A percentile compares a stretch with the other conserved stretches of the same genome.
phyloP scores from a whole-genome alignment of 306 rosid genomes.

The Adenanthera pavonina region DNA sequence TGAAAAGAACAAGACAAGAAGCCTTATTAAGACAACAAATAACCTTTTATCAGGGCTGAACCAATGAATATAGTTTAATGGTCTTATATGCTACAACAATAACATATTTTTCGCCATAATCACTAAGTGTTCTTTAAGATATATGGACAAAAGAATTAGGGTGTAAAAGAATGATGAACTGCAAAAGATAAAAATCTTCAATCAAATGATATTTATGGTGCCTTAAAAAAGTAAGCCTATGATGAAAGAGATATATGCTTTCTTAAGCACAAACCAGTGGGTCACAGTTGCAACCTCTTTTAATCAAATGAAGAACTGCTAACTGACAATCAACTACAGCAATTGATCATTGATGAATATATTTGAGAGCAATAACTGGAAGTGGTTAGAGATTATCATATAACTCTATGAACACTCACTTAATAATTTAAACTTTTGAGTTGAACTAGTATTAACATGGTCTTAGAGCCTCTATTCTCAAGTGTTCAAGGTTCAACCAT shows the following conservation, averaged over 20 bases:
- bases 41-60: not conserved
- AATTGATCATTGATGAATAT: slow-evolving; percentile 1
- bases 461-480: not conserved
- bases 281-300: not conserved
- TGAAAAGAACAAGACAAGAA: slow-evolving; percentile 12
- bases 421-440: not conserved
- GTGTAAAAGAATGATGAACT: not conserved
- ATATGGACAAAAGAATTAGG: slow-evolving; percentile 11
- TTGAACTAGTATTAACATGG: not conserved
- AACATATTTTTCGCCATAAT: not conserved
- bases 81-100: not conserved
- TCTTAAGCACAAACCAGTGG: not conserved
- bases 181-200: not conserved
- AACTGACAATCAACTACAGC: not conserved
- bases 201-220: not conserved
- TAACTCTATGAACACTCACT: not conserved
- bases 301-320: not conserved
- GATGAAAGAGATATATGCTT: slow-evolving; percentile 1
- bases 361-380: not conserved
- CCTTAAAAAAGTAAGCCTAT: not conserved
- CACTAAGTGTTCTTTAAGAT: slow-evolving; percentile 21
- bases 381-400: not conserved
- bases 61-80: not conserved
- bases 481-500: not conserved
- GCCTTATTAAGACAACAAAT: slow-evolving; percentile 23